Evolutionary conservation across 306 rosid genomes (phyloP).

Genomic region (Albizia julibrissin): DNA sequence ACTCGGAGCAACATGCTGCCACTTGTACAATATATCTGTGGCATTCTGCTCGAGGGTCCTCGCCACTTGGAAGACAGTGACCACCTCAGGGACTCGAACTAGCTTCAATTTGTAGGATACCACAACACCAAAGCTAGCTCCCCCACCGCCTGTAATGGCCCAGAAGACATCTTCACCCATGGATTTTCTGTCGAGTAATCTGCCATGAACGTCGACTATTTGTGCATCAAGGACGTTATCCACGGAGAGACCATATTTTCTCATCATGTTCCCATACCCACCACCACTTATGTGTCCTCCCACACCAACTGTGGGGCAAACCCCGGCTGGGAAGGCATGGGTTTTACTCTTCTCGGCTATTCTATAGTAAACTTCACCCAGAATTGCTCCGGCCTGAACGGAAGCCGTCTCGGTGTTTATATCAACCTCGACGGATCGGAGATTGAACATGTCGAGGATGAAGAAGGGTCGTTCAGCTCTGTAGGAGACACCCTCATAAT

Average conservation of each 20-base stretch:
- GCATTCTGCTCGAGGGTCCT: conserved; percentile 50
- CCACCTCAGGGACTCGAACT: conserved; percentile 53
- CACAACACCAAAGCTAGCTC: conserved; percentile 54
- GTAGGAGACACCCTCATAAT: conserved; percentile 61
- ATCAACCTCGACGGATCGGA: conserved; percentile 46
- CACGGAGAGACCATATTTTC: conserved; percentile 54
- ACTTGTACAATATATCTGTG: conserved; percentile 41
- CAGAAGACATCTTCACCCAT: conserved; percentile 70
- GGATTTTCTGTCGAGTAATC: conserved; percentile 43
- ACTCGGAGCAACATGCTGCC: conserved; percentile 53
- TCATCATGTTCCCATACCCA: conserved; percentile 60
- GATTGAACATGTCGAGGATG: conserved; percentile 60
- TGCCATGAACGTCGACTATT: conserved; percentile 48
- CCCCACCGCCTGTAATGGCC: conserved; percentile 64
- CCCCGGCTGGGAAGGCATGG: conserved; percentile 58
- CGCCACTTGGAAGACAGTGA: conserved; percentile 48
- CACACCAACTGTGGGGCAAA: conserved; percentile 56
- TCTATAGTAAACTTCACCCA: conserved; percentile 57
- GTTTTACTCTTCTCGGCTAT: conserved; percentile 45
- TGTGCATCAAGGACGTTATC: conserved; percentile 57
- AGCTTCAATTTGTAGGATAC: conserved; percentile 47
- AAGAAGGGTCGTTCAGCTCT: conserved; percentile 47
- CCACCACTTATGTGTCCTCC: conserved; percentile 65
- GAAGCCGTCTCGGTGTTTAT: conserved; percentile 36
- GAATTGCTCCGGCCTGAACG: conserved; percentile 55